phyloP scores from a whole-genome alignment of 2,329 filamentous ascomycete genomes.

The Aspergillus tubingensis region DNA sequence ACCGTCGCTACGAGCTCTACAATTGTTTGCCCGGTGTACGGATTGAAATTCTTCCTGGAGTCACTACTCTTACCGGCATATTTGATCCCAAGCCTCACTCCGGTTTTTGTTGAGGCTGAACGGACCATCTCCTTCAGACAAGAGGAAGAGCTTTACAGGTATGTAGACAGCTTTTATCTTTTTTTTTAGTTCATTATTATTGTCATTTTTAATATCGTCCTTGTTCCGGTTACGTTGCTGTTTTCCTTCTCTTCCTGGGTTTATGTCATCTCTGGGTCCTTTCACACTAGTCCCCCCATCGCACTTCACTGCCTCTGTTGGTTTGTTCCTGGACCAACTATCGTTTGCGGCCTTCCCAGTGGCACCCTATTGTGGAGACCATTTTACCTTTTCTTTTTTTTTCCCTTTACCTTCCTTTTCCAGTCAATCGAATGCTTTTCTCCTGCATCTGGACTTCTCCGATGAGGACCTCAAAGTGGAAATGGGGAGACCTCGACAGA shows the following conservation, averaged over 20 bases:
- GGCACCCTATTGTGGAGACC: constrained; percentile 9
- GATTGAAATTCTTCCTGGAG: constrained; percentile 15
- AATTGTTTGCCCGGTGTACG: constrained; percentile 3
- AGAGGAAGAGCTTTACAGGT: constrained; percentile 15
- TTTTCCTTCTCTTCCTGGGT: not conserved
- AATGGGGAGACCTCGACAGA: not conserved
- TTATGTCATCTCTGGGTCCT: constrained; percentile 7
- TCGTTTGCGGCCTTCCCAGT: constrained; percentile 5
- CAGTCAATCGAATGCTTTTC: constrained; percentile 5
- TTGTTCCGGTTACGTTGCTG: not conserved
- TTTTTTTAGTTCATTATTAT: not conserved
- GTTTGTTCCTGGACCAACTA: constrained; percentile 8
- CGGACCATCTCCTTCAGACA: not conserved
- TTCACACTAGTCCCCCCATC: constrained; percentile 2
- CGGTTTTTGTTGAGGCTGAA: not conserved
- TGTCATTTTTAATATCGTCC: not conserved
- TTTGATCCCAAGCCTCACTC: not conserved
- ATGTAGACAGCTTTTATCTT: constrained; percentile 4
- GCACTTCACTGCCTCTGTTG: constrained; percentile 8
- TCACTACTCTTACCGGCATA: constrained; percentile 14
- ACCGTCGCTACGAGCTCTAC: not conserved
- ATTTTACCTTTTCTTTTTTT: constrained; percentile 6
- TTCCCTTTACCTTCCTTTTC: constrained; percentile 2
- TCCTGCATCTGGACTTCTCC: constrained; percentile 6
- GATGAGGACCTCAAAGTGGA: not conserved